These are phyloP conservation scores for Urostyla sp. DNA, from an alignment of 73 alveolate genomes.

Conservation along the genomic window DNA sequence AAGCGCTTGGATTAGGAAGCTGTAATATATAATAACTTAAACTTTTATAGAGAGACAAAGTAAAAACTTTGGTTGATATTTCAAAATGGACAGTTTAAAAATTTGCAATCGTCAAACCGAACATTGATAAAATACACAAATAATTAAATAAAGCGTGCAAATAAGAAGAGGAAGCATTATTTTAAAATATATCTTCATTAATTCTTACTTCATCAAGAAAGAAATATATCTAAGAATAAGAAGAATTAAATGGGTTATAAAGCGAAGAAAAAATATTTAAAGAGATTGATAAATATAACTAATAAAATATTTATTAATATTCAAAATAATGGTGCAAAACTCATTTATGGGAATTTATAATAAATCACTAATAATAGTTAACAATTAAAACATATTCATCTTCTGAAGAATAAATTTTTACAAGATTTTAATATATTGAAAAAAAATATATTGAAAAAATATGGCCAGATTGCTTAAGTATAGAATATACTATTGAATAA, in stretches of 20 bases:
- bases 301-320: too few species aligned
- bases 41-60: conserved; percentile 54
- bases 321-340: background rate
- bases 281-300: background rate
- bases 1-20: conserved; percentile 23
- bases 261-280: background rate
- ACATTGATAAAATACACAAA: conserved; percentile 67
- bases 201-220: conserved; percentile 50
- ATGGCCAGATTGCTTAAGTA: conserved; percentile 16
- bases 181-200: conserved; percentile 43
- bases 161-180: conserved; percentile 57
- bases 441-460: conserved; percentile 3
- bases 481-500: conserved; percentile 26
- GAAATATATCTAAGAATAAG: conserved; percentile 33
- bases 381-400: too few species aligned
- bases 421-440: conserved; percentile 6
- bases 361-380: too few species aligned
- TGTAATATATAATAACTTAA: too few species aligned
- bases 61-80: conserved; percentile 66
- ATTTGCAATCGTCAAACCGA: conserved; percentile 53
- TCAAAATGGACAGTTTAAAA: conserved; percentile 70
- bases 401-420: conserved; percentile 6
- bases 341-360: too few species aligned
- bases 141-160: conserved; percentile 57
- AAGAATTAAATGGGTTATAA: background rate